These are phyloP conservation scores for Mikania micrantha DNA, from an alignment of 129 eudicot species.

Conservation along the genomic window DNA sequence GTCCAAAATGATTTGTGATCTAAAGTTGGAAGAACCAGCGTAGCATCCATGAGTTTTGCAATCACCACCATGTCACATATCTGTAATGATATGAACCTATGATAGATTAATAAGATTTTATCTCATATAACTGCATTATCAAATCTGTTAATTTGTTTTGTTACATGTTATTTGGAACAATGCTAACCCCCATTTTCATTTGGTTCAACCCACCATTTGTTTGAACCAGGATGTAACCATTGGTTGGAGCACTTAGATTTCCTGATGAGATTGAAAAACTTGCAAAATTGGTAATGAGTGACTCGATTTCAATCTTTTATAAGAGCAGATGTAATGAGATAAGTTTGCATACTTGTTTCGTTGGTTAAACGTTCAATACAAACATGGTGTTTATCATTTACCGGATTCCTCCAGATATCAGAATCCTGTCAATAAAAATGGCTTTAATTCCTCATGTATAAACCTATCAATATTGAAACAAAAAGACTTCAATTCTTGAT, in stretches of 20 bases:
- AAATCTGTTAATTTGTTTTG: not conserved
- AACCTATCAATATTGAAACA: not conserved
- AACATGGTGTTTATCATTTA: constrained; percentile 27
- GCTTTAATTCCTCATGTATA: not conserved
- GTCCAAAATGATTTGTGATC: constrained; percentile 66
- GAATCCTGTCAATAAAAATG: constrained; percentile 23
- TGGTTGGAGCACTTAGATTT: constrained; percentile 25
- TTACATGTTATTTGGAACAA: constrained; percentile 3
- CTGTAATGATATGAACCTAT: constrained; percentile 15
- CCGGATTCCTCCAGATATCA: constrained; percentile 40
- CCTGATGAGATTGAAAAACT: constrained; percentile 30
- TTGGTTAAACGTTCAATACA: constrained; percentile 27
- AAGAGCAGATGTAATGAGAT: not conserved
- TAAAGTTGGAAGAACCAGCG: constrained; percentile 54
- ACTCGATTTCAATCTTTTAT: not conserved
- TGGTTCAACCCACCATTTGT: constrained; percentile 65
- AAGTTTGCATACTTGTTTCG: constrained; percentile 28
- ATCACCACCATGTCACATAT: constrained; percentile 71
- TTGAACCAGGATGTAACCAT: constrained; percentile 48
- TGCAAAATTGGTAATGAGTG: constrained; percentile 12
- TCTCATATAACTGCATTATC: too few species aligned
- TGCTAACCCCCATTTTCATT: constrained; percentile 64
- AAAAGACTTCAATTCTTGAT: not conserved
- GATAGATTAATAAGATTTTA: not conserved
- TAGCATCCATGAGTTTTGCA: constrained; percentile 52